Evolutionary conservation across 352 stramenopile genomes (phyloP).

Genomic region (Aphanomyces astaci): DNA sequence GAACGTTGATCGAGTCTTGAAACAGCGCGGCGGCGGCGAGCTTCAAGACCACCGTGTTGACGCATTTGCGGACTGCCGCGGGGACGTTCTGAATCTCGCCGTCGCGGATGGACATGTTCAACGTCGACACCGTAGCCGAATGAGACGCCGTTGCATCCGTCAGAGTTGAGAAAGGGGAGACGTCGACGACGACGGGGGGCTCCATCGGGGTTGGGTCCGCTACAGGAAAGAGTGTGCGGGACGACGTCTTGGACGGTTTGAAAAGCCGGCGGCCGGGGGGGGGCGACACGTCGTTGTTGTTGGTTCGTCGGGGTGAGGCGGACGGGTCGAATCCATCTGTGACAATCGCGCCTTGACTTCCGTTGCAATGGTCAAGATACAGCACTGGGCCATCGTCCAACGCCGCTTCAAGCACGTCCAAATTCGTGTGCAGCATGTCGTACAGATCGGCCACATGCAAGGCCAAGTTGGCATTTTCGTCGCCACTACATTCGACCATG

Average conservation of each 20-base stretch:
- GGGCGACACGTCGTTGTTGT: not conserved
- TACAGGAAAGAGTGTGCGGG: not conserved
- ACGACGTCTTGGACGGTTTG: not conserved
- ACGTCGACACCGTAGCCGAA: not conserved
- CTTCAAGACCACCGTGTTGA: not conserved
- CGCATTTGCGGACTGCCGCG: not conserved
- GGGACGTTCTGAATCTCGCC: not conserved
- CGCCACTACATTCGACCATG: not conserved
- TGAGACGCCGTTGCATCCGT: too few species aligned
- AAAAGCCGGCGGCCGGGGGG: not conserved
- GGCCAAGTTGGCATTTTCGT: not conserved
- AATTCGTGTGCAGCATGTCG: constrained; percentile 22
- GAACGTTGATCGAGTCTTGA: not conserved
- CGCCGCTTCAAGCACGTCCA: constrained; percentile 9
- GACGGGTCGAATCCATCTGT: not conserved
- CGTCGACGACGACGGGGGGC: too few species aligned
- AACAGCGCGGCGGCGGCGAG: constrained; percentile 4
- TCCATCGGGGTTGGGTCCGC: not conserved
- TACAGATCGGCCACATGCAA: constrained; percentile 14
- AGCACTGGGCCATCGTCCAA: not conserved
- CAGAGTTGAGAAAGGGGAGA: too few species aligned
- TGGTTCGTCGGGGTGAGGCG: not conserved
- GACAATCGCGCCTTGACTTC: not conserved
- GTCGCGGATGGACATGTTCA: not conserved
- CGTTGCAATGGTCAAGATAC: not conserved